A percentile compares a stretch with the other conserved stretches of the same genome.
Evolutionary conservation across 75 land plant species (phyloP).

Genomic region (Cupressus sempervirens): DNA sequence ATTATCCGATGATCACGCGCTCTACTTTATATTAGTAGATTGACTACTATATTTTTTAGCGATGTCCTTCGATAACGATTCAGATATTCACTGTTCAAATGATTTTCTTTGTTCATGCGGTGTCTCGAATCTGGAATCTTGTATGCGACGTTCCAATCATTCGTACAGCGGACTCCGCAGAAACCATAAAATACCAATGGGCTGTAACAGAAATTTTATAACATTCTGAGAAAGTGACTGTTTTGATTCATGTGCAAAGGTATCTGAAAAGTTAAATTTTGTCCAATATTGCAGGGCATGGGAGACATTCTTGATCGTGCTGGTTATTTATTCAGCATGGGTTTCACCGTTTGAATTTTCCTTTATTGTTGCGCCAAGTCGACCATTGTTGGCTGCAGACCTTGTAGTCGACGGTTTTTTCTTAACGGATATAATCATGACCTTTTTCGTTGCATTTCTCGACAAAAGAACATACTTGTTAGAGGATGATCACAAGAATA

Average conservation of each 20-base stretch:
- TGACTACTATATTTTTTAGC: background rate
- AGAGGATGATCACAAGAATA: conserved; percentile 19
- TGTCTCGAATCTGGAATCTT: too few species aligned
- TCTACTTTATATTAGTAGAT: too few species aligned
- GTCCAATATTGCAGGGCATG: conserved; percentile 31
- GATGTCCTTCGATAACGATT: background rate
- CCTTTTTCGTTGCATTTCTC: conserved; percentile 56
- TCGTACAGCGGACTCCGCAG: background rate
- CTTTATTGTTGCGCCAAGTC: conserved; percentile 22
- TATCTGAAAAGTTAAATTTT: background rate
- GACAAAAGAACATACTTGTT: conserved; percentile 37
- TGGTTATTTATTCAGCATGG: conserved; percentile 59
- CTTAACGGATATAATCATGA: conserved; percentile 45
- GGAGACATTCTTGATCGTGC: conserved; percentile 32
- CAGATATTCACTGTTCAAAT: background rate
- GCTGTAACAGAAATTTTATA: too few species aligned
- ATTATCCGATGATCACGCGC: too few species aligned
- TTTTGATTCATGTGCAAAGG: background rate
- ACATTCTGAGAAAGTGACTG: background rate
- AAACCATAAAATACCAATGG: background rate
- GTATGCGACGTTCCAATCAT: too few species aligned
- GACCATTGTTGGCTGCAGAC: conserved; percentile 24
- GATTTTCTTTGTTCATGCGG: background rate
- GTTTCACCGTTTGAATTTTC: conserved; percentile 53
- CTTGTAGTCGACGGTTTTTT: conserved; percentile 45